A percentile compares a stretch with the other conserved stretches of the same genome.
These are phyloP conservation scores for Musa itinerans DNA, from an alignment of 176 grass and related monocot species.

Conservation along the genomic window DNA sequence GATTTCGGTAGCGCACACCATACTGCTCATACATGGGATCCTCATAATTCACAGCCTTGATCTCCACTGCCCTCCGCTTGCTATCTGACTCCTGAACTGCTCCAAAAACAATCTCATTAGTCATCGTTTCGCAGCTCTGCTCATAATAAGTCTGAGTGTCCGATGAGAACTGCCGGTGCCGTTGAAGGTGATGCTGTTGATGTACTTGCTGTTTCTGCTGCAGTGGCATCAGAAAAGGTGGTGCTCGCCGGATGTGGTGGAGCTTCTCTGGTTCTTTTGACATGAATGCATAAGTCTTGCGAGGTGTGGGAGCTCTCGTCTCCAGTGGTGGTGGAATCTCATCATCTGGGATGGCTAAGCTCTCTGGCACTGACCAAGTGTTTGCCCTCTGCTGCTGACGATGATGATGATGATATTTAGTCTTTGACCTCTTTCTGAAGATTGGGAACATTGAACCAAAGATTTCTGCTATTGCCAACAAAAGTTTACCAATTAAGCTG, in stretches of 20 bases:
- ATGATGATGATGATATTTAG: slow-evolving; percentile 24
- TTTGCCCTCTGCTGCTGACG: slow-evolving; percentile 1
- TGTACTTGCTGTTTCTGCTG: slow-evolving; percentile 43
- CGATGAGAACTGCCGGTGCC: slow-evolving; percentile 50
- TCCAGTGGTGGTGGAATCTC: slow-evolving; percentile 48
- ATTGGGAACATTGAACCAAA: slow-evolving; percentile 34
- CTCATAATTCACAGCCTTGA: slow-evolving; percentile 43
- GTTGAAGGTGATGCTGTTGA: slow-evolving; percentile 62
- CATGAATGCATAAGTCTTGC: slow-evolving; percentile 74
- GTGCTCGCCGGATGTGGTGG: slow-evolving; percentile 55
- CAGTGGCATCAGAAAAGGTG: slow-evolving; percentile 33
- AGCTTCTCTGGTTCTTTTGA: slow-evolving; percentile 66
- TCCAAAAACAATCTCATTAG: slow-evolving; percentile 77
- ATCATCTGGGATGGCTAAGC: slow-evolving; percentile 44
- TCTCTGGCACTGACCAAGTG: slow-evolving; percentile 49
- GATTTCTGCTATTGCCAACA: slow-evolving; percentile 43
- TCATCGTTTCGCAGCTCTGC: slow-evolving; percentile 43
- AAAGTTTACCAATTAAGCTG: slow-evolving; percentile 40
- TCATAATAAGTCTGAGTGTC: slow-evolving; percentile 67
- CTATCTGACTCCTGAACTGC: slow-evolving; percentile 65
- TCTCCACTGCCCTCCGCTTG: slow-evolving; percentile 34
- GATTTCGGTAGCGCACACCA: slow-evolving; percentile 40
- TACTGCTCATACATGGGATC: slow-evolving; percentile 44
- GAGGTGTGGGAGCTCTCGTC: slow-evolving; percentile 44
- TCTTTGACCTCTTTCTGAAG: slow-evolving; percentile 47